Conservation (phyloP, 257 asterid species). For the Nicotiana undulata region DNA sequence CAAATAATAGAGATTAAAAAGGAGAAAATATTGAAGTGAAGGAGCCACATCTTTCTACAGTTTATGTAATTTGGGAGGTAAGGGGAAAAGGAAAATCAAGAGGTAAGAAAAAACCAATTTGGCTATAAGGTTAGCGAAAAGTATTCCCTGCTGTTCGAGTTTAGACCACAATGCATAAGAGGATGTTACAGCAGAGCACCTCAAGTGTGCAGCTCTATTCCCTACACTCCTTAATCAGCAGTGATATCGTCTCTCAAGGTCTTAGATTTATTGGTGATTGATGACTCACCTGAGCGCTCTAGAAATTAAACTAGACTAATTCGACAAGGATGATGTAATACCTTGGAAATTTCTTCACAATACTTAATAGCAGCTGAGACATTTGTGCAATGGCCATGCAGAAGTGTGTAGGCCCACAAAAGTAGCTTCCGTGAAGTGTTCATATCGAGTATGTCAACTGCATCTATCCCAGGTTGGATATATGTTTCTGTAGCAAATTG, state of each 20-base stretch:
- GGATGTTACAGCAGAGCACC: neutral
- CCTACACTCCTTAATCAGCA: neutral
- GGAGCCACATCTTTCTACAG: neutral
- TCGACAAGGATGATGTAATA: constrained; percentile 11
- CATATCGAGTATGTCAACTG: constrained; percentile 86
- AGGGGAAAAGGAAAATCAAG: neutral
- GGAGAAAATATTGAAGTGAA: neutral
- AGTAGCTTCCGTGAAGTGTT: constrained; percentile 91
- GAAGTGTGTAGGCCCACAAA: constrained; percentile 86
- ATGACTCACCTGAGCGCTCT: neutral
- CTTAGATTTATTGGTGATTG: neutral
- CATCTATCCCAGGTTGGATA: constrained; percentile 91
- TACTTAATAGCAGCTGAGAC: constrained; percentile 70
- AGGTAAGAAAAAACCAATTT: neutral
- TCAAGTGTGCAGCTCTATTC: neutral
- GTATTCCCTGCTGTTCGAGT: neutral
- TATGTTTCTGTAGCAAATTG: constrained; percentile 90
- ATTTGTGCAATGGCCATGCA: constrained; percentile 67
- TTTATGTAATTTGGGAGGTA: neutral
- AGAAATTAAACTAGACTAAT: neutral
- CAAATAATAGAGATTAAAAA: neutral
- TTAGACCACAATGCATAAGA: neutral
- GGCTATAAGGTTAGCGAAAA: neutral
- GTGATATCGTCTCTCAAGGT: neutral
- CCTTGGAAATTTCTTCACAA: constrained; percentile 88